phyloP scores from a whole-genome alignment of 129 eudicot species.

The Pseudognaphalium luteoalbum region DNA sequence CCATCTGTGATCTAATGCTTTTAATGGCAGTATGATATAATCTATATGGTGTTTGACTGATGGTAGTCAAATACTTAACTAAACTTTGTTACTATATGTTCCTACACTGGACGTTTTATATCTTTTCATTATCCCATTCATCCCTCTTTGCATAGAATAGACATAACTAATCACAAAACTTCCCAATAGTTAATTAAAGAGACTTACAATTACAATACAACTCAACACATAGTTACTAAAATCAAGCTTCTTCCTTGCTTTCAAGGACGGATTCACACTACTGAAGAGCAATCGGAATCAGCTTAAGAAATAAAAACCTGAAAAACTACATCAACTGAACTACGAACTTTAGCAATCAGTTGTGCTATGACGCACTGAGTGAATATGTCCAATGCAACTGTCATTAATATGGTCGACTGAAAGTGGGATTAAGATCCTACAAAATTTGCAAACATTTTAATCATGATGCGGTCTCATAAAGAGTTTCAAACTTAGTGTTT shows the following conservation, averaged over 20 bases:
- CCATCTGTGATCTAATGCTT: slow-evolving; percentile 8
- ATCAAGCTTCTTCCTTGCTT: no score
- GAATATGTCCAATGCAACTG: not conserved
- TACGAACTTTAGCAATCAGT: not conserved
- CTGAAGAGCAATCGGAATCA: not conserved
- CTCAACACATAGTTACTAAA: not conserved
- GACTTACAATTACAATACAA: not conserved
- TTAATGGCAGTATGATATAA: slow-evolving; percentile 16
- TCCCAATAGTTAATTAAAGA: not conserved
- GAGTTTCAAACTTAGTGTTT: not conserved
- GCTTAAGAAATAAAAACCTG: not conserved
- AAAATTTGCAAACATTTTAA: not conserved
- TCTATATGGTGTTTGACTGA: slow-evolving; percentile 13
- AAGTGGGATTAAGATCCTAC: not conserved
- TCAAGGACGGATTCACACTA: not conserved
- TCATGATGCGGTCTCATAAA: not conserved
- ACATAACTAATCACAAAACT: no score
- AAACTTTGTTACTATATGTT: slow-evolving; percentile 18
- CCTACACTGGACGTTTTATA: not conserved
- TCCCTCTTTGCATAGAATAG: not conserved
- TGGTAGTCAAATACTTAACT: slow-evolving; percentile 9
- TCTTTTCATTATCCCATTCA: not conserved
- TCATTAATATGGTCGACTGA: not conserved
- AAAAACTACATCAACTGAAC: not conserved
- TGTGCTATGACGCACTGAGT: not conserved